phyloP scores from a whole-genome alignment of 176 grass and related monocot species.

The Juncus effusus region DNA sequence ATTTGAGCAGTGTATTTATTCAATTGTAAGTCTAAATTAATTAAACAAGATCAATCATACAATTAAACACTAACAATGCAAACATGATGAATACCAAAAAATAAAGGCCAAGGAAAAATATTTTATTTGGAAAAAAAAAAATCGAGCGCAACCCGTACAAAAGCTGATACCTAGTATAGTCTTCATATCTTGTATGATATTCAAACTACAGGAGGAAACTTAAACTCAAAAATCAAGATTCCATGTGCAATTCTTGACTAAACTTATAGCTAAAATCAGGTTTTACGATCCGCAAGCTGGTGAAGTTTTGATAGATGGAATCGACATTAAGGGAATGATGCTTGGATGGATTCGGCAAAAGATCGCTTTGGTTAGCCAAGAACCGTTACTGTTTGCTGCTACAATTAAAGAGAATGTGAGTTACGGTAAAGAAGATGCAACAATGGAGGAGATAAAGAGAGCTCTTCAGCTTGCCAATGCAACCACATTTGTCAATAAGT shows the following conservation, averaged over 20 bases:
- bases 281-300: constrained; percentile 87
- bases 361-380: constrained; percentile 84
- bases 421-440: constrained; percentile 63
- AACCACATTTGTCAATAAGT: constrained; percentile 64
- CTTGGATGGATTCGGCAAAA: constrained; percentile 64
- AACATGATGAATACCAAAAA: too few relatives aligned
- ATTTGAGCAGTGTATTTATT: not conserved
- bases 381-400: constrained; percentile 64
- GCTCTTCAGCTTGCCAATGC: constrained; percentile 73
- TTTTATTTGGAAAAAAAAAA: too few relatives aligned
- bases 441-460: constrained; percentile 51
- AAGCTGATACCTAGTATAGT: too few relatives aligned
- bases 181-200: too few relatives aligned
- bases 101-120: too few relatives aligned
- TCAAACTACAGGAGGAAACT: too few relatives aligned
- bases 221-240: too few relatives aligned
- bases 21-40: not conserved
- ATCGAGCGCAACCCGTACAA: too few relatives aligned
- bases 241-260: too few relatives aligned
- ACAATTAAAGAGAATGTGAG: constrained; percentile 75
- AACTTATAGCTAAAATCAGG: constrained; percentile 9
- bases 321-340: constrained; percentile 57
- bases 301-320: constrained; percentile 65
- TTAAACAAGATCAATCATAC: not conserved
- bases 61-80: too few relatives aligned